Conservation (phyloP, 2,329 filamentous ascomycete genomes). For the Calycina herbarum region DNA sequence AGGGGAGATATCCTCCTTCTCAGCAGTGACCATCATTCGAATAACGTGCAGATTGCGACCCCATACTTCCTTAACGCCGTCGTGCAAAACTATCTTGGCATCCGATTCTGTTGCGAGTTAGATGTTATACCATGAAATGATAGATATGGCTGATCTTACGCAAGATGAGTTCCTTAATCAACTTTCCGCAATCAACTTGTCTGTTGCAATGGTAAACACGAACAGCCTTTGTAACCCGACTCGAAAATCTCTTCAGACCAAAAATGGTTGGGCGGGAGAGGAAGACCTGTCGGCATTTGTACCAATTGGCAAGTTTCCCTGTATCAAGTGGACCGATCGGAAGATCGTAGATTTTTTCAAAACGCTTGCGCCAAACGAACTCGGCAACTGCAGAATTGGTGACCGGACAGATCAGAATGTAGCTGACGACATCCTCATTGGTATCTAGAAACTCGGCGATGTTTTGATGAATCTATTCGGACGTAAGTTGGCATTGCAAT, state of each 20-base stretch:
- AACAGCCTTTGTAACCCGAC: slow-evolving; percentile 1
- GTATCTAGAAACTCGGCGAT: slow-evolving; percentile 30
- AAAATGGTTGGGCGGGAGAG: slow-evolving; percentile 32
- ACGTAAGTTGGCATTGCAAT: slow-evolving; percentile 9
- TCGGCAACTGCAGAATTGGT: slow-evolving; percentile 41
- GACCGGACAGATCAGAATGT: slow-evolving; percentile 41
- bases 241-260: slow-evolving; percentile 31
- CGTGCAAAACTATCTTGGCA: slow-evolving; percentile 18
- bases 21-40: slow-evolving; percentile 20
- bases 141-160: slow-evolving; percentile 38
- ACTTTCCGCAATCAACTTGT: slow-evolving; percentile 40
- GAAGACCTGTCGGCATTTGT: slow-evolving; percentile 40
- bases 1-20: slow-evolving; percentile 7
- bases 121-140: slow-evolving; percentile 1
- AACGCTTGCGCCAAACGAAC: slow-evolving; percentile 50
- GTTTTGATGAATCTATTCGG: slow-evolving; percentile 33
- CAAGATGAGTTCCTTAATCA: slow-evolving; percentile 45
- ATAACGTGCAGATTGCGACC: slow-evolving; percentile 31
- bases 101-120: slow-evolving; percentile 30
- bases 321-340: slow-evolving; percentile 27
- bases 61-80: slow-evolving; percentile 37
- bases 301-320: slow-evolving; percentile 31
- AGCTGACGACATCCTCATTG: slow-evolving; percentile 45
- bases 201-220: slow-evolving; percentile 21
- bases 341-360: slow-evolving; percentile 45